Evolutionary conservation across 192 early-diverging fungal species (phyloP).

Genomic region (Podila clonocystis): DNA sequence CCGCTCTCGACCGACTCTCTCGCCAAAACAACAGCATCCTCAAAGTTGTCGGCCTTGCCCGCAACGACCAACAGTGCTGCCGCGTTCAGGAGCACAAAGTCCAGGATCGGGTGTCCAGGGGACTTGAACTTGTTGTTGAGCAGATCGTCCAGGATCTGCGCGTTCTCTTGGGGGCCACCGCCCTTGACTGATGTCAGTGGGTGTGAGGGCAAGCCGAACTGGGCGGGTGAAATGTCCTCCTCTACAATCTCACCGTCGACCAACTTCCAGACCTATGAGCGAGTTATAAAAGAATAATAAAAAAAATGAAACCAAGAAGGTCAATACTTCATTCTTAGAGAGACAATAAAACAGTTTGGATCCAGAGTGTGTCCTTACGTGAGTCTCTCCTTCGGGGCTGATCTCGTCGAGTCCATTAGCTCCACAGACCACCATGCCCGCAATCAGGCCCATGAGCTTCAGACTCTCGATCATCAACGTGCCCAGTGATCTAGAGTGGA

Average conservation of each 20-base stretch:
- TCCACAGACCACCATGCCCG: constrained; percentile 93
- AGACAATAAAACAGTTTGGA: not conserved
- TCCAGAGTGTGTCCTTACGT: constrained; percentile 59
- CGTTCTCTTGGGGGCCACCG: constrained; percentile 77
- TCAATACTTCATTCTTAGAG: not conserved
- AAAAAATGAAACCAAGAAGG: not conserved
- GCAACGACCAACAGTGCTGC: constrained; percentile 87
- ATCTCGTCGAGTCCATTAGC: constrained; percentile 93
- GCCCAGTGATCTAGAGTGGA: constrained; percentile 84
- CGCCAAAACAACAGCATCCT: constrained; percentile 83
- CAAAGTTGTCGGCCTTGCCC: constrained; percentile 75
- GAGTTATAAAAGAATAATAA: not conserved
- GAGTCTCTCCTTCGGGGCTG: constrained; percentile 86
- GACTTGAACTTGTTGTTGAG: constrained; percentile 71
- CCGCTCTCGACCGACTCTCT: constrained; percentile 77
- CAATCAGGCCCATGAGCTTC: constrained; percentile 76
- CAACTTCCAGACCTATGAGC: constrained; percentile 77
- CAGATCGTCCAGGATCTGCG: constrained; percentile 72
- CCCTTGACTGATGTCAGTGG: constrained; percentile 77
- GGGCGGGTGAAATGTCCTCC: constrained; percentile 76
- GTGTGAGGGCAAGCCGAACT: constrained; percentile 88
- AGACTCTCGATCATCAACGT: constrained; percentile 86
- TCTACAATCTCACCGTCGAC: constrained; percentile 67
- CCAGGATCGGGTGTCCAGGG: constrained; percentile 73
- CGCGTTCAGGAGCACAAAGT: constrained; percentile 94